Evolutionary conservation across 2,329 filamentous ascomycete genomes (phyloP).

Genomic region (Aspergillus alliaceus): DNA sequence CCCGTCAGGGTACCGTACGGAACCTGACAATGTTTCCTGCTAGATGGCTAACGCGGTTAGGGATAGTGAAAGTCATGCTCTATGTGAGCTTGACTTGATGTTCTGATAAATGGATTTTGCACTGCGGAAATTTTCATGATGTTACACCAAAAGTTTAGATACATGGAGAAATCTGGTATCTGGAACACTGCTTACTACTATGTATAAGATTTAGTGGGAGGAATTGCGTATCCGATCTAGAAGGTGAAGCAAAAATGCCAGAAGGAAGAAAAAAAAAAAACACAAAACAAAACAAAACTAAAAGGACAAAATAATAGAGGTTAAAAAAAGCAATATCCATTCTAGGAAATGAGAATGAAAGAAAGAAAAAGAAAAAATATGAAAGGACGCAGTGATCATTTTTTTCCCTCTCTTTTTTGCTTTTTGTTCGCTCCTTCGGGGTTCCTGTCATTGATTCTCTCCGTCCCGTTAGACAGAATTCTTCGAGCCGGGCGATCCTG

Average conservation of each 20-base stretch:
- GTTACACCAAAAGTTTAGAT: neutral
- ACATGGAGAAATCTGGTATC: neutral
- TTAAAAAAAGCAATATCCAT: neutral
- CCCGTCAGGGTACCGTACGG: conserved; percentile 17
- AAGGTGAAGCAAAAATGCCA: neutral
- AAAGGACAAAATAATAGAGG: neutral
- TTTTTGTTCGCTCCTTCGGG: neutral
- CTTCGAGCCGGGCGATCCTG: conserved; percentile 4
- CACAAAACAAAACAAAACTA: too few species aligned
- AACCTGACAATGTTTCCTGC: conserved; percentile 5
- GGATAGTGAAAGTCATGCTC: conserved; percentile 2
- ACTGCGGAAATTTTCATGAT: neutral
- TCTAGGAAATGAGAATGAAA: neutral
- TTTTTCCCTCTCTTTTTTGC: neutral
- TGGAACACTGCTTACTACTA: neutral
- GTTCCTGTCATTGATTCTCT: conserved; percentile 1
- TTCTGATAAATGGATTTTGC: conserved; percentile 7
- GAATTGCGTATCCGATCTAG: conserved; percentile 9
- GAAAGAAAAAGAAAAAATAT: neutral
- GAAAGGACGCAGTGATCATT: neutral
- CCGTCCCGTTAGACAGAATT: conserved; percentile 10
- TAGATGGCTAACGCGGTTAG: conserved; percentile 13
- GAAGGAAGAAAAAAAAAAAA: neutral
- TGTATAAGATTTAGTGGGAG: neutral
- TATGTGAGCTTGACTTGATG: conserved; percentile 3